These are phyloP conservation scores for Parasitella parasitica DNA, from an alignment of 371 early-diverging fungal species.

Conservation along the genomic window DNA sequence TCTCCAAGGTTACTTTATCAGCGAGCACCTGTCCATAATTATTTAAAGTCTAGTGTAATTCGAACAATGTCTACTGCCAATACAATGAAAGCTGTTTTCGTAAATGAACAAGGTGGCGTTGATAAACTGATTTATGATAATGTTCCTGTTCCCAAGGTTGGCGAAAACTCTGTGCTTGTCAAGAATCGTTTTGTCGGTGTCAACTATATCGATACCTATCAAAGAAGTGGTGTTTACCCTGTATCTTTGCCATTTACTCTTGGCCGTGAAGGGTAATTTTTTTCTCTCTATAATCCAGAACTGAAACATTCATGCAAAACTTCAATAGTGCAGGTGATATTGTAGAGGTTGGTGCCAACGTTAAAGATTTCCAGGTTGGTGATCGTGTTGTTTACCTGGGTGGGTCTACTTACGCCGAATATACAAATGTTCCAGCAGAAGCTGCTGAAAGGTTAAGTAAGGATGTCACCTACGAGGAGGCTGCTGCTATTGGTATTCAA, in stretches of 20 bases:
- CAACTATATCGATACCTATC: slow-evolving; percentile 95
- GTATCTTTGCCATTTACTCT: slow-evolving; percentile 67
- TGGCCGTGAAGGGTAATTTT: slow-evolving; percentile 71
- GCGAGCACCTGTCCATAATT: not conserved
- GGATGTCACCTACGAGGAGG: slow-evolving; percentile 59
- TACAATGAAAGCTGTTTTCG: slow-evolving; percentile 74
- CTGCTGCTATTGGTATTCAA: slow-evolving; percentile 70
- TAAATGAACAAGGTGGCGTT: slow-evolving; percentile 68
- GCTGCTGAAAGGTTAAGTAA: slow-evolving; percentile 57
- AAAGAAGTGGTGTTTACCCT: slow-evolving; percentile 83
- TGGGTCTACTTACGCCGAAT: slow-evolving; percentile 74
- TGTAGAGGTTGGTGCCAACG: slow-evolving; percentile 68
- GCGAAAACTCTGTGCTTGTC: slow-evolving; percentile 66
- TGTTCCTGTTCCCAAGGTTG: slow-evolving; percentile 49
- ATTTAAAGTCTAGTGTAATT: not conserved
- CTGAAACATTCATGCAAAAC: not conserved
- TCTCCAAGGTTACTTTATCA: not conserved
- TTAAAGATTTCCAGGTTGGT: slow-evolving; percentile 69
- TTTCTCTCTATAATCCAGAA: too few species aligned
- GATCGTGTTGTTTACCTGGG: slow-evolving; percentile 79
- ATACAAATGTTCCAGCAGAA: slow-evolving; percentile 48
- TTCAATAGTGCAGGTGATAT: slow-evolving; percentile 63
- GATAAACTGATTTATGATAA: slow-evolving; percentile 65
- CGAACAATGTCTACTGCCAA: slow-evolving; percentile 32
- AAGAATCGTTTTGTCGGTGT: slow-evolving; percentile 79